These are phyloP conservation scores for Testicularia cyperi DNA, from an alignment of 1,284 basidiomycete species.

Conservation along the genomic window DNA sequence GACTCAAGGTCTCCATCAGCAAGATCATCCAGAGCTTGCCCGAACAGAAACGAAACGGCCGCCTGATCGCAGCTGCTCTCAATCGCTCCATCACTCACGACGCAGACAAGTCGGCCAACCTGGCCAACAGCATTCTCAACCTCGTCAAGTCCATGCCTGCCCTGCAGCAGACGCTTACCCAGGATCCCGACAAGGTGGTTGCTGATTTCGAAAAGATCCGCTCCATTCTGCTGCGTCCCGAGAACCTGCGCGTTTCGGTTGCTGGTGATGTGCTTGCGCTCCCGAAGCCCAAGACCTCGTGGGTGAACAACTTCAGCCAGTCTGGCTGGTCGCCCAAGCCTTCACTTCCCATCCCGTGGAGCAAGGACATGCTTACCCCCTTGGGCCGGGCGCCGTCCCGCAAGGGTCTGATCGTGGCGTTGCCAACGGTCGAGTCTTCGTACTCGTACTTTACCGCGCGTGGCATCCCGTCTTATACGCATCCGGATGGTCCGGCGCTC, in stretches of 20 bases:
- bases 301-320: conserved; percentile 12
- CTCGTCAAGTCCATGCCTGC: conserved; percentile 79
- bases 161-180: conserved; percentile 69
- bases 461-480: conserved; percentile 63
- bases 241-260: conserved; percentile 81
- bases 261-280: conserved; percentile 78
- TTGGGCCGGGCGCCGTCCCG: conserved; percentile 71
- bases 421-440: conserved; percentile 92
- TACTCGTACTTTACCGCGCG: conserved; percentile 80
- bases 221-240: conserved; percentile 65
- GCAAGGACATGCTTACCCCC: conserved; percentile 72
- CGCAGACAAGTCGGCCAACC: conserved; percentile 71
- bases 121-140: conserved; percentile 72
- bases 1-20: conserved; percentile 82
- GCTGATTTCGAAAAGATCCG: conserved; percentile 46
- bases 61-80: conserved; percentile 74
- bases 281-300: conserved; percentile 68
- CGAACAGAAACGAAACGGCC: conserved; percentile 86
- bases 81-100: conserved; percentile 72
- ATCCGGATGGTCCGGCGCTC: conserved; percentile 82
- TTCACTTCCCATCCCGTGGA: conserved; percentile 72
- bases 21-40: conserved; percentile 92
- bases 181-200: conserved; percentile 39
- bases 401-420: conserved; percentile 79
- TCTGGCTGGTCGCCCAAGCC: conserved; percentile 7